phyloP scores from a whole-genome alignment of 176 grass and related monocot genomes.

The Coix lacrymajobi region DNA sequence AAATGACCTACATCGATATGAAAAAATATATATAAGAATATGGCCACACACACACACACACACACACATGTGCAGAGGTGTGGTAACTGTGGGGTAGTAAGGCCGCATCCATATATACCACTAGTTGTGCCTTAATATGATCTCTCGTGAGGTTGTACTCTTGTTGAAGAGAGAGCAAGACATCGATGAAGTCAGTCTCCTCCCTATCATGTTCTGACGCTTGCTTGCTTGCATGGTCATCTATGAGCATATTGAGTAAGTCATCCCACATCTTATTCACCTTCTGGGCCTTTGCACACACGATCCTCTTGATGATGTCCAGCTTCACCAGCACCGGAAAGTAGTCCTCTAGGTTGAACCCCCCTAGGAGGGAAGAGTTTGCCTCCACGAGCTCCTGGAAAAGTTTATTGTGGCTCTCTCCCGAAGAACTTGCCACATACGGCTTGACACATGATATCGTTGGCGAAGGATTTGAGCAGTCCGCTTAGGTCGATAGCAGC shows the following conservation, averaged over 20 bases:
- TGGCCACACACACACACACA: too few species aligned
- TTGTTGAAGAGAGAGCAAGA: neutral
- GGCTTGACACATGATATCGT: neutral
- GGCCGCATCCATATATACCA: too few species aligned
- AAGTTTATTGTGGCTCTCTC: neutral
- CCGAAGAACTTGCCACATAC: neutral
- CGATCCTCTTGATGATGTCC: conserved; percentile 7
- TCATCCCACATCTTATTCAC: conserved; percentile 21
- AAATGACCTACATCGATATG: conserved; percentile 43
- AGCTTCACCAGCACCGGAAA: conserved; percentile 13
- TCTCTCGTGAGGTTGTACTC: neutral
- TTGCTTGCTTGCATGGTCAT: neutral
- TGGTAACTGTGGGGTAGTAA: too few species aligned
- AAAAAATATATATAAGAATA: neutral
- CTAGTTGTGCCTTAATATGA: neutral
- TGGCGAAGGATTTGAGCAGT: neutral
- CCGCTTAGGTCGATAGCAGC: neutral
- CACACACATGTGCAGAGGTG: too few species aligned
- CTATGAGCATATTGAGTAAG: conserved; percentile 29
- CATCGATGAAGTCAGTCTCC: neutral
- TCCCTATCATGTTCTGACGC: neutral
- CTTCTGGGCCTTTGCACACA: neutral
- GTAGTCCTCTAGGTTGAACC: conserved; percentile 34
- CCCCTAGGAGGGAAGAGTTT: neutral
- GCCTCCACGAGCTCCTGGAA: neutral